Evolutionary conservation across 371 early-diverging fungal species (phyloP), one percentile per base, ranked within the genome.

Genomic region (Zancudomyces culisetae): DNA sequence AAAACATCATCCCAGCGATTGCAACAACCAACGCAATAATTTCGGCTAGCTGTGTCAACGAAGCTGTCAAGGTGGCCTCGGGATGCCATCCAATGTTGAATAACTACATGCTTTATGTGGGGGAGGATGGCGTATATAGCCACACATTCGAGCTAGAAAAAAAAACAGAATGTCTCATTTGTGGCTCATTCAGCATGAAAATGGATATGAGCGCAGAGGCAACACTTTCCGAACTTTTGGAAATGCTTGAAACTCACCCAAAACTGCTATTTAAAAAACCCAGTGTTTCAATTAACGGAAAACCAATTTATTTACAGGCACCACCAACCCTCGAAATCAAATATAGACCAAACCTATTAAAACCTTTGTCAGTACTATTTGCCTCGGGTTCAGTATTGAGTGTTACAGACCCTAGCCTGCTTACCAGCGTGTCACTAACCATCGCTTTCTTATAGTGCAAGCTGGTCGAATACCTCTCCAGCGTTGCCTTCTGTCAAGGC

Each of bases 91-190:
- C 79, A 39, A 72, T 67, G 53, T 68, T 95, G 53, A 75, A 90
- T 68, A 94, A 93, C 62, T 96, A 91, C 66, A 83, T 91, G 85
- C 85, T 91, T 81, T 96, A 92, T 66, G 82, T 80, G 4, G 97
- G 94, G 47, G 85, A 87, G 54, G 78, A 74, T 43, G 84, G 90
- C 24, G 69, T 94, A 21, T 91, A 93, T 65, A 87, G 90, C 1
- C 81, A 87, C 58, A 86, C 90, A 1, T 92, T 92, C 69, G 74
- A 79, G 43, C 80, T 83, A 53, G 78, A 82, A 62, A 77, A 77
- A 60, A 82, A 84, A 54, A 75, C 79, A 0, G 84, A 87, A 21
- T 96, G 97, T 63, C 81, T 88, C 27, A 93, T 94, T 1, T 96
- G 97, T 60, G 88, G 91, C 3, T 60, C 59, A 15, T 46, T 55